Evolutionary conservation across 805 yeast species (phyloP).

Genomic region (Cyberlindnera suaveolens): DNA sequence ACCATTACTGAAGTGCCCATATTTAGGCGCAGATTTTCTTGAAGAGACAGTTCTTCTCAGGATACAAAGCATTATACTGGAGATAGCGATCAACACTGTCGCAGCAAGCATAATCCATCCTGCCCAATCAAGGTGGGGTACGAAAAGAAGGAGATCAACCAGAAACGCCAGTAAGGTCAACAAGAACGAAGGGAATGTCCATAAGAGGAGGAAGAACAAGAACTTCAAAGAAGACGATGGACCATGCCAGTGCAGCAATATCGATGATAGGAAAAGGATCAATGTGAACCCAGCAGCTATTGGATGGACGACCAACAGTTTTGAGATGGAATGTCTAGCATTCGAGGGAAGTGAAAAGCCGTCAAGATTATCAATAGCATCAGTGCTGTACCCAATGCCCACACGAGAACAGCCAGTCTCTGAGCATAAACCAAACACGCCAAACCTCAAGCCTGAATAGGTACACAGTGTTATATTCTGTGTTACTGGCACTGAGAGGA

Average conservation of each 20-base stretch:
- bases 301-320: slow-evolving; percentile 60
- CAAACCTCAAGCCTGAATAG: slow-evolving; percentile 46
- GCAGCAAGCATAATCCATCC: slow-evolving; percentile 82
- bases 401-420: slow-evolving; percentile 32
- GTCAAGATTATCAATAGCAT: slow-evolving; percentile 26
- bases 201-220: slow-evolving; percentile 45
- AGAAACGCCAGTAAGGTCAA: slow-evolving; percentile 67
- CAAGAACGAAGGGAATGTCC: slow-evolving; percentile 65
- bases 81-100: slow-evolving; percentile 55
- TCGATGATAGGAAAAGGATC: slow-evolving; percentile 35
- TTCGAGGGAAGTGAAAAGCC: slow-evolving; percentile 51
- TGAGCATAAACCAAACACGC: slow-evolving; percentile 65
- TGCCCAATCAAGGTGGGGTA: slow-evolving; percentile 68
- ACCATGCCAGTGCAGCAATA: slow-evolving; percentile 33
- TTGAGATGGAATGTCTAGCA: slow-evolving; percentile 53
- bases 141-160: slow-evolving; percentile 75
- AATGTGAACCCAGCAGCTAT: slow-evolving; percentile 52
- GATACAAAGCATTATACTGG: slow-evolving; percentile 63
- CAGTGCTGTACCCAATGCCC: slow-evolving; percentile 37
- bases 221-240: slow-evolving; percentile 33
- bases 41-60: slow-evolving; percentile 58
- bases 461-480: slow-evolving; percentile 40
- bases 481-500: slow-evolving; percentile 57
- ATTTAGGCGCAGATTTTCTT: slow-evolving; percentile 17
- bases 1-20: slow-evolving; percentile 8